A percentile compares a stretch with the other conserved stretches of the same genome.
Evolutionary conservation across 1,284 basidiomycete species (phyloP).

Genomic region (Coniferiporia weirii): DNA sequence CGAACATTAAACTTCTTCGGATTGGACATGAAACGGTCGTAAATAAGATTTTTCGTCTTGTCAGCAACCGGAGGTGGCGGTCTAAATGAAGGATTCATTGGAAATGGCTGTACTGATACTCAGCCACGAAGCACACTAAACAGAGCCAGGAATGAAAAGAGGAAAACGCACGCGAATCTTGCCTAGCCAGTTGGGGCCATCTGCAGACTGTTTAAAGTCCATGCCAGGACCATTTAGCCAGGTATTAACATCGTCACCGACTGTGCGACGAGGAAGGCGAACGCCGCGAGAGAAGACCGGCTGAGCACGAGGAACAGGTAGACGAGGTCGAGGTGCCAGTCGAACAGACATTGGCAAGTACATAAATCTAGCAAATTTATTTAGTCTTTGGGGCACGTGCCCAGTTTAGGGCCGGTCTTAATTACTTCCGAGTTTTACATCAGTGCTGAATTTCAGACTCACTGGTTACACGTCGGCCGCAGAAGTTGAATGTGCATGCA

Average conservation of each 20-base stretch:
- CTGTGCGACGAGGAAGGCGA: neutral
- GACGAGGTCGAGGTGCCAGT: constrained; percentile 9
- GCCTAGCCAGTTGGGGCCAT: constrained; percentile 17
- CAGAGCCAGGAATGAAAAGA: neutral
- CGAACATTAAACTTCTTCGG: constrained; percentile 56
- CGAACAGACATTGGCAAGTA: constrained; percentile 9
- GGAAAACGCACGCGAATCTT: constrained; percentile 6
- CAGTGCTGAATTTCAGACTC: no score
- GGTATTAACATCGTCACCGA: constrained; percentile 7
- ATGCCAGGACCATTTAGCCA: constrained; percentile 14
- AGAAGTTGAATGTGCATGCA: no score
- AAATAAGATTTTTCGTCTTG: constrained; percentile 48
- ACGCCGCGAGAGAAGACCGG: constrained; percentile 8
- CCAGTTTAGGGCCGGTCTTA: constrained; percentile 9
- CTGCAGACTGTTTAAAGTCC: constrained; percentile 2
- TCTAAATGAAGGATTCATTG: constrained; percentile 74
- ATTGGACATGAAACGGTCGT: constrained; percentile 49
- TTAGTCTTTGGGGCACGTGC: constrained; percentile 6
- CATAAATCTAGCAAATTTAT: neutral
- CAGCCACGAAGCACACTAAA: constrained; percentile 14
- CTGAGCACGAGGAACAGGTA: neutral
- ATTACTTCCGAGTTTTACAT: neutral
- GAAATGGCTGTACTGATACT: constrained; percentile 58
- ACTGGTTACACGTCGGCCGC: no score
- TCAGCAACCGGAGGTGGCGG: constrained; percentile 74